These are phyloP conservation scores for Phytophthora crassamura DNA, from an alignment of 352 stramenopile species.

Conservation along the genomic window DNA sequence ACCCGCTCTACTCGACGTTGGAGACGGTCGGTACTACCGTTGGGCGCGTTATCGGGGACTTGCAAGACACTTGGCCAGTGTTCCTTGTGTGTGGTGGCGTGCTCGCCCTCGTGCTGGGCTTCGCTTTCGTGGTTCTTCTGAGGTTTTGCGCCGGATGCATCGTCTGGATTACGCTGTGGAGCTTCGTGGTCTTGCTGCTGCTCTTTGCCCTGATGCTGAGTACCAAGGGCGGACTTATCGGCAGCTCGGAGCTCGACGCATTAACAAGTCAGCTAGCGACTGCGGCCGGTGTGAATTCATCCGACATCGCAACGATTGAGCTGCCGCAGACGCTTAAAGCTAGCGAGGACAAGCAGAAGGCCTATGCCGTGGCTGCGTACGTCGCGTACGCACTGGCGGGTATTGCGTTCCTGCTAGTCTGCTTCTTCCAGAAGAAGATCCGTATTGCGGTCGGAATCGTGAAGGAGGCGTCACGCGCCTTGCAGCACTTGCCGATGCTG, in stretches of 20 bases:
- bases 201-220: constrained; percentile 80
- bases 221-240: constrained; percentile 79
- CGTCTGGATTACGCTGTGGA: constrained; percentile 78
- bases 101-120: constrained; percentile 60
- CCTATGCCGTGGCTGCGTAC: constrained; percentile 70
- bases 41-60: constrained; percentile 71
- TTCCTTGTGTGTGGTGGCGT: constrained; percentile 59
- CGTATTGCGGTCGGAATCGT: constrained; percentile 78
- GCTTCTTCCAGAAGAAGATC: constrained; percentile 87
- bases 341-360: constrained; percentile 65
- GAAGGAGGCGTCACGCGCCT: constrained; percentile 72
- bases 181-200: constrained; percentile 66
- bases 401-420: constrained; percentile 77
- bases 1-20: constrained; percentile 78
- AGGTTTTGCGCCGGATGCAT: constrained; percentile 76
- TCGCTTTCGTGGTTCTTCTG: constrained; percentile 76
- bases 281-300: constrained; percentile 45
- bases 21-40: constrained; percentile 58
- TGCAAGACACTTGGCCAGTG: constrained; percentile 62
- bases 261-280: constrained; percentile 50
- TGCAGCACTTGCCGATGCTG: constrained; percentile 67
- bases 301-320: constrained; percentile 27
- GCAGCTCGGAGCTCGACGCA: constrained; percentile 43
- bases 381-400: constrained; percentile 66
- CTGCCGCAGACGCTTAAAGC: constrained; percentile 62